Base-by-base conservation (phyloP, 1,284 basidiomycete genomes). In the Ustilago tritici region DNA sequence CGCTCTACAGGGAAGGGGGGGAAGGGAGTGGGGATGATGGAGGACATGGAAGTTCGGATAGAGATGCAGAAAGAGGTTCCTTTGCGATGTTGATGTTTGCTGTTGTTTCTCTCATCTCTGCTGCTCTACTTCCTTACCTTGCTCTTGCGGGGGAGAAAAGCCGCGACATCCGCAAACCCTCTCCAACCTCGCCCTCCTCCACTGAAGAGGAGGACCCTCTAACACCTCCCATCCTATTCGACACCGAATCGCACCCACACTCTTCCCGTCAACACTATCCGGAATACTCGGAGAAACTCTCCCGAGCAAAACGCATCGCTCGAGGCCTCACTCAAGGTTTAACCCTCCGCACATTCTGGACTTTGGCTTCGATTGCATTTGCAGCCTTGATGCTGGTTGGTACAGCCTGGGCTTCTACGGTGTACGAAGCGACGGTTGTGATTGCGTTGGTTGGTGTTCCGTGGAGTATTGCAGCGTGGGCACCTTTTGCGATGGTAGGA, bases 401-500 rank as follows among this genome's bases (percentile, higher is more conserved):
- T 19, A 83, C 82, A 4, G 77, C 73, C 11, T 69, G 78, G 56
- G 78, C 78, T 9, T 17, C 32, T n/a, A 79, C 66, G 9, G 66
- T 78, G 0, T 15, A 31, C 11, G 60, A 71, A 41, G 82, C 79
- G 0, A 83, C 81, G 7, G 17, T 77, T 17, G 67, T 86, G 11
- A 76, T 86, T 15, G 77, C 78, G 34, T 61, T 80, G 10, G 76
- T 84, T 34, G 85, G 85, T 9, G 53, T 84, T 8, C 77, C 83
- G 9, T 86, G 85, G 85, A 81, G 82, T 40, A 67, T 86, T 9
- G 81, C 82, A 28, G 69, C 65, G 15, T 86, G 85, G 85, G 84
- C 79, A 7, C 85, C 85, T 4, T 85, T 77, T 69, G 83, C 84
- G 2, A 76, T 86, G 52, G 79, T 86, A 11, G 82, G 83, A 47